phyloP scores from a whole-genome alignment of 139 green algal species.

The Chlamydomonas schloesseri region DNA sequence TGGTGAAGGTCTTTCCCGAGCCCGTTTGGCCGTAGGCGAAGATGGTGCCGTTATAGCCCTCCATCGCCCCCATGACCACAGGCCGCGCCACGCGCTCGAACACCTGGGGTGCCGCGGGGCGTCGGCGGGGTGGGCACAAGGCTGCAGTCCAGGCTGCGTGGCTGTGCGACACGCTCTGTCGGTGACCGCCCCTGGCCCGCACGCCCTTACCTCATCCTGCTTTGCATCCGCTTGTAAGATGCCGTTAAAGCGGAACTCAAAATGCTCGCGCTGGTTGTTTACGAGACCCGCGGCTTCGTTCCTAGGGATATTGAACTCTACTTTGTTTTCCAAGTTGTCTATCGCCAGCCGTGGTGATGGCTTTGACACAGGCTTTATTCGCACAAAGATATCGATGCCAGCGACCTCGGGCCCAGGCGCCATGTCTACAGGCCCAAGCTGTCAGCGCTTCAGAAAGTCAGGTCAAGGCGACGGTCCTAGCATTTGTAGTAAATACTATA shows the following conservation, averaged over 20 bases:
- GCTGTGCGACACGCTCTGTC: no score
- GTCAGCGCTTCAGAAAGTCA: no score
- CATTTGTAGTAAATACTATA: no score
- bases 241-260: conserved; percentile 87
- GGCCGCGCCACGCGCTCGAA: conserved; percentile 83
- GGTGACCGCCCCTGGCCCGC: no score
- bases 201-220: conserved; percentile 81
- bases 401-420: conserved; percentile 9
- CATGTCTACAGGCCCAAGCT: conserved; percentile 4
- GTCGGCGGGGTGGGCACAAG: background rate
- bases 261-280: conserved; percentile 89
- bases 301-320: conserved; percentile 69
- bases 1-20: conserved; percentile 86
- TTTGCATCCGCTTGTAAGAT: conserved; percentile 81
- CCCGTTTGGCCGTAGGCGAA: conserved; percentile 91
- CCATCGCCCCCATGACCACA: conserved; percentile 70
- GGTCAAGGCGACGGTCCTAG: no score
- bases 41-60: conserved; percentile 89
- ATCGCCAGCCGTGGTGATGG: conserved; percentile 45
- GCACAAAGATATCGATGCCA: conserved; percentile 77
- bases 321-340: conserved; percentile 55
- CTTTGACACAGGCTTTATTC: conserved; percentile 65
- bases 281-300: conserved; percentile 65
- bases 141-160: no score
- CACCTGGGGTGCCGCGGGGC: conserved; percentile 68